phyloP scores from a whole-genome alignment of 192 early-diverging fungal species.

The Coemansia nantahalensis region DNA sequence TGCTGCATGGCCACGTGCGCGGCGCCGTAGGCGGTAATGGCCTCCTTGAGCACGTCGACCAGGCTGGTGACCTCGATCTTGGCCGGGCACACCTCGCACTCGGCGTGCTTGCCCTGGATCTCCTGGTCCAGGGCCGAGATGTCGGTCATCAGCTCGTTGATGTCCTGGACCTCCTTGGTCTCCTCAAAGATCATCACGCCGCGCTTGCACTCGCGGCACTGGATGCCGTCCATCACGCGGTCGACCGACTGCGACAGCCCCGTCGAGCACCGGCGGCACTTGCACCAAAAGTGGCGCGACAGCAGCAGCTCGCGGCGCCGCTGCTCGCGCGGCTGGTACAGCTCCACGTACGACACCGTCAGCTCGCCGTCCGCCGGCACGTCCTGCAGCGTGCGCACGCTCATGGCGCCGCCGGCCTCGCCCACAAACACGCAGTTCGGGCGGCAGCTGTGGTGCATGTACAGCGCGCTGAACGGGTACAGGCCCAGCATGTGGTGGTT shows the following conservation, averaged over 20 bases:
- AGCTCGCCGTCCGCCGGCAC: constrained; percentile 61
- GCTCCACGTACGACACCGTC: constrained; percentile 66
- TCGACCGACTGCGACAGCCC: constrained; percentile 65
- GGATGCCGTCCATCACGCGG: constrained; percentile 65
- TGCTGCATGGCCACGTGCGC: constrained; percentile 49
- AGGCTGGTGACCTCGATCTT: constrained; percentile 51
- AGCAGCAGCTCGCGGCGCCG: constrained; percentile 65
- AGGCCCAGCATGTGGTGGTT: constrained; percentile 61
- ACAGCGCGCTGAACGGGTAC: constrained; percentile 69
- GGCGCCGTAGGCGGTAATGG: constrained; percentile 47
- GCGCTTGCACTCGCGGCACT: constrained; percentile 57
- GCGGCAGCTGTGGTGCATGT: constrained; percentile 71
- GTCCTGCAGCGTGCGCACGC: constrained; percentile 58
- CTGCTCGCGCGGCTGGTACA: constrained; percentile 68
- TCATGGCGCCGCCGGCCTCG: constrained; percentile 54
- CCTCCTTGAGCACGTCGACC: constrained; percentile 54
- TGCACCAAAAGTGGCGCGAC: constrained; percentile 74
- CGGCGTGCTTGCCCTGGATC: constrained; percentile 56
- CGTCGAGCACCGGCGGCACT: constrained; percentile 65
- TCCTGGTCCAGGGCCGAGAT: constrained; percentile 53
- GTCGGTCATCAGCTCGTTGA: constrained; percentile 58
- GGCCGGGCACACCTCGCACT: constrained; percentile 53
- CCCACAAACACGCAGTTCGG: constrained; percentile 71
- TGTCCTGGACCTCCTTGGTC: constrained; percentile 59
- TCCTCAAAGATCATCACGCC: constrained; percentile 61